Evolutionary conservation across 2,329 filamentous ascomycete species (phyloP), one percentile per base, ranked within the genome.

Genomic region (Fusarium aywerte): DNA sequence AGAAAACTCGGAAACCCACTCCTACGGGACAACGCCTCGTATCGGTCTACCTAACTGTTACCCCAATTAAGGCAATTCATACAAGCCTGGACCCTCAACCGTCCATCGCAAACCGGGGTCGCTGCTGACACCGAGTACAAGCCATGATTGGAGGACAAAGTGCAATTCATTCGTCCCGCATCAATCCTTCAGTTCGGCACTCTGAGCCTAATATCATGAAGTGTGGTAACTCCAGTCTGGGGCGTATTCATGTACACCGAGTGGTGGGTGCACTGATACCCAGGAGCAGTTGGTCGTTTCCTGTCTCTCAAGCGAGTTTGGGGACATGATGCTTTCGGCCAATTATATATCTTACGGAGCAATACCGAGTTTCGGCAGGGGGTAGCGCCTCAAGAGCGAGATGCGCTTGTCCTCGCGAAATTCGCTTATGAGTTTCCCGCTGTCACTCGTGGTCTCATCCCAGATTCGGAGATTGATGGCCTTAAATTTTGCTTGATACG

Each of bases 71-170:
- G 63, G 51, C 38, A 54, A 32, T 58, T 47, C 42, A 39, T 48
- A 55, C 42, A 54, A 32, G 20, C 32, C 40, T 36, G 23, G 39
- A 63, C 36, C 18, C 42, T 61, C 47, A 54, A 27, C 29, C 25
- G 45, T 32, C 25, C 38, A 42, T 45, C 40, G 39, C 33, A 52
- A 65, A 50, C 49, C 68, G 63, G 58, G 68, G 47, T 43, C 35
- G n/a, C 23, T 48, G 25, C 33, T 51, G 25, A 42, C 31, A 52
- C 32, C 23, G 21, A 33, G 33, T 25, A 20, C 51, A 56, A 33
- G 40, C 38, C 39, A 54, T 71, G 69, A 73, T 73, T 73, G 71
- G 70, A 73, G 71, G 71, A 52, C 65, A 68, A 73, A 73, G 45
- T 48, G 12, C 25, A n/a, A 42, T 42, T 25, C 44, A 62, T 16